Percentiles rank a stretch among this genome's conserved stretches.
Conservation (phyloP, 345 rosid genomes). For the Melastoma malabathricum region DNA sequence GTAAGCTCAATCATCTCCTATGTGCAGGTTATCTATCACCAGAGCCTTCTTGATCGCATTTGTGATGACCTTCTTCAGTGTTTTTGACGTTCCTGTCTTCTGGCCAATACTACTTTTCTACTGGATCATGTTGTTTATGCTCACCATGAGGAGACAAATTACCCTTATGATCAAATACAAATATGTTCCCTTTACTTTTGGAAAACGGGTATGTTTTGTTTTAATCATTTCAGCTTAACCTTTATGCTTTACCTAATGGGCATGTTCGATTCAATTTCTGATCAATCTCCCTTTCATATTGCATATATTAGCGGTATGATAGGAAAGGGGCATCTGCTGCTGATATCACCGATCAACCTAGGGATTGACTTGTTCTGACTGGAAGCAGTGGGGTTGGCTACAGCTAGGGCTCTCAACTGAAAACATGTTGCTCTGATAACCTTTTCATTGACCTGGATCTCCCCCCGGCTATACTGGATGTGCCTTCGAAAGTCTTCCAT, state of each 20-base stretch:
- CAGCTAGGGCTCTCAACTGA: too few relatives aligned
- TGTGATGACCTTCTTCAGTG: slow-evolving; percentile 58
- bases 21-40: slow-evolving; percentile 49
- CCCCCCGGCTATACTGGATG: too few relatives aligned
- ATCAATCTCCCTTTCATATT: slow-evolving; percentile 5
- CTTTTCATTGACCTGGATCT: too few relatives aligned
- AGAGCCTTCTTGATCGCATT: slow-evolving; percentile 71
- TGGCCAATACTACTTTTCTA: slow-evolving; percentile 98
- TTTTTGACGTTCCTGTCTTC: slow-evolving; percentile 83
- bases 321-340: slow-evolving; percentile 44
- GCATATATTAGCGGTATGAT: slow-evolving; percentile 34
- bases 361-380: slow-evolving; percentile 17
- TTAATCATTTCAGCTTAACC: slow-evolving; percentile 1
- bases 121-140: slow-evolving; percentile 59
- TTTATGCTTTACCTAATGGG: not conserved
- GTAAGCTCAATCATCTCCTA: not conserved
- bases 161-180: slow-evolving; percentile 87
- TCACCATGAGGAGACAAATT: slow-evolving; percentile 89
- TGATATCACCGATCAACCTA: slow-evolving; percentile 25
- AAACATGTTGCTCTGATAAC: too few relatives aligned
- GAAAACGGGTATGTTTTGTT: slow-evolving; percentile 66
- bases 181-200: slow-evolving; percentile 84
- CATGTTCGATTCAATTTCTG: not conserved
- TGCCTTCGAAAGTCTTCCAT: too few relatives aligned
- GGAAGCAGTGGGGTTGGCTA: not conserved